Evolutionary conservation across 1,284 basidiomycete genomes (phyloP).

Genomic region (Ceratorhiza oryzae-sativae): DNA sequence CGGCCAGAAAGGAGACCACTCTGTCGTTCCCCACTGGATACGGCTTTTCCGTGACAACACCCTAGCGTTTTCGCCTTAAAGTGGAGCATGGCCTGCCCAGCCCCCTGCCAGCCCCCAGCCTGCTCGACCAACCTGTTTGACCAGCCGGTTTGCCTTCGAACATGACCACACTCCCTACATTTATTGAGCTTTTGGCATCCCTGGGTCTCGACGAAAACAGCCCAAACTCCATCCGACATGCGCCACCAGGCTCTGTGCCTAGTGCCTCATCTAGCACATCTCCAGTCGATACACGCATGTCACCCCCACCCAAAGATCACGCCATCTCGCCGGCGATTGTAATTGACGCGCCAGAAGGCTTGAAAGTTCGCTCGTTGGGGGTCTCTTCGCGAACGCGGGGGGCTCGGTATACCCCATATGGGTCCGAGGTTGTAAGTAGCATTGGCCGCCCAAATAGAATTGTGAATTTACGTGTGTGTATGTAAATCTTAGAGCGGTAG

Average conservation of each 20-base stretch:
- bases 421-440: conserved; percentile 31
- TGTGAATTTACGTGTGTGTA: conserved; percentile 6
- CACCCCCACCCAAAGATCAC: conserved; percentile 11
- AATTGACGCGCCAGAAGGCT: conserved; percentile 30
- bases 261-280: conserved; percentile 24
- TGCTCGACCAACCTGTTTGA: conserved; percentile 30
- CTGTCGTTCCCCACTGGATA: conserved; percentile 39
- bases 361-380: conserved; percentile 33
- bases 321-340: conserved; percentile 31
- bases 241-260: conserved; percentile 4
- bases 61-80: conserved; percentile 37
- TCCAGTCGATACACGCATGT: conserved; percentile 8
- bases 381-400: conserved; percentile 25
- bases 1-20: conserved; percentile 40
- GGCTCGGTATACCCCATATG: conserved; percentile 31
- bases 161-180: conserved; percentile 40
- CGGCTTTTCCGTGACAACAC: conserved; percentile 39
- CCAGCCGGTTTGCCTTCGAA: conserved; percentile 36
- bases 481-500: conserved; percentile 16
- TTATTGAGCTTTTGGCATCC: conserved; percentile 40
- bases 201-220: conserved; percentile 35
- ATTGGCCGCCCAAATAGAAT: not conserved
- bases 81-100: conserved; percentile 25
- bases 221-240: conserved; percentile 11
- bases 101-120: too few relatives aligned